Base-by-base conservation (phyloP, 2,329 filamentous ascomycete species). In the Fusarium sp. region DNA sequence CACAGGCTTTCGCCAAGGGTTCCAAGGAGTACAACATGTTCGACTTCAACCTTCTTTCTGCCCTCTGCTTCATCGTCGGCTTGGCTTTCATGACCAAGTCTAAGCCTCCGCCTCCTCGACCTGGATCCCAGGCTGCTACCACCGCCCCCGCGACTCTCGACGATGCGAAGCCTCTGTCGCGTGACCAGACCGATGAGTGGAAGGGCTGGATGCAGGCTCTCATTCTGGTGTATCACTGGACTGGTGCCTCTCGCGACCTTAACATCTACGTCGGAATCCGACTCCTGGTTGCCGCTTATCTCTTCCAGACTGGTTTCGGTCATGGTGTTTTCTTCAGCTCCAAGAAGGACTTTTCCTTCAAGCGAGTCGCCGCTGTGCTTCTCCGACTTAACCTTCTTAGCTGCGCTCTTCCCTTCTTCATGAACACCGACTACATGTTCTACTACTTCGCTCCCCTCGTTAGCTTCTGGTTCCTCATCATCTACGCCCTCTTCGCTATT, bases 121-220 rank as follows among this genome's bases (percentile, higher is more conserved):
- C 70, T 11, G 58, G 67, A 3, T 40, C 65, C 2, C 38, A 53
- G 4, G 45, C 49, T 17, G 10, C 47, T 0, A 13, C 60, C 5
- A 13, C 52, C 1, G 13, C 49, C 43, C 52, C 57, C 55, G 60
- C 57, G 52, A 57, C 55, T 67, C 62, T 70, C 5, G 67, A 70
- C 6, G 67, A 70, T 7, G 61, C 65, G 24, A 70, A 70, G 50
- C 67, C 67, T 61, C 36, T 77, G 83, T 9, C 68, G 1, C 82
- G 88, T 36, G 80, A 84, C 44, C 87, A 90, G 68, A 87, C 85
- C 1, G 84, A 90, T 49, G 89, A 91, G 75, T 89, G 88, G 84
- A 91, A 90, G 78, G 89, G 89, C 3, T 85, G 87, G 82, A 88
- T 91, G 85, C 87, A 90, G 65, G 80, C 82, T 15, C 76, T 85